phyloP scores from a whole-genome alignment of 371 early-diverging fungal genomes.

The Batkoa obscura region DNA sequence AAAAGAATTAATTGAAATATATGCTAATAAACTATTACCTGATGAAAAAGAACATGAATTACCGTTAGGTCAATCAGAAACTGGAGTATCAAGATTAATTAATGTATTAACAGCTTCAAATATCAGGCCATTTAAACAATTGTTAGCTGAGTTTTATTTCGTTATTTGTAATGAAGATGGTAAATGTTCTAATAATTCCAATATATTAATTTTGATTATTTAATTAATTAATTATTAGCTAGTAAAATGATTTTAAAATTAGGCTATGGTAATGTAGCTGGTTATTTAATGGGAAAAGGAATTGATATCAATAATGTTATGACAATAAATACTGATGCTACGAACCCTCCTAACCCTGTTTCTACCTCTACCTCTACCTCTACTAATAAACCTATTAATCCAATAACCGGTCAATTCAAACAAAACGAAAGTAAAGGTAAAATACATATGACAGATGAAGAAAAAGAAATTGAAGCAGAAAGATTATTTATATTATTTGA shows the following conservation, averaged over 20 bases:
- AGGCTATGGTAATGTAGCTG: constrained; percentile 86
- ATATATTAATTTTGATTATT: not conserved
- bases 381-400: constrained; percentile 47
- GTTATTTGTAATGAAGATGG: constrained; percentile 57
- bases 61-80: constrained; percentile 50
- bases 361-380: constrained; percentile 70
- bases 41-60: constrained; percentile 34
- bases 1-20: not conserved
- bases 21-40: not conserved
- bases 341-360: constrained; percentile 57
- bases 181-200: constrained; percentile 15
- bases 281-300: constrained; percentile 53
- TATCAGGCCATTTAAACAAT: constrained; percentile 36
- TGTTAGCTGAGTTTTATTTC: constrained; percentile 51
- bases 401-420: constrained; percentile 60
- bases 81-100: constrained; percentile 41
- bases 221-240: constrained; percentile 20
- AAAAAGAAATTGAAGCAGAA: constrained; percentile 88
- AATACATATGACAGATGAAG: constrained; percentile 82
- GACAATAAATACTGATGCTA: constrained; percentile 5
- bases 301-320: constrained; percentile 14
- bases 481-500: constrained; percentile 81
- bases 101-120: constrained; percentile 50
- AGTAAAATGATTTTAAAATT: constrained; percentile 46
- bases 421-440: constrained; percentile 26